Base-by-base conservation (phyloP, 768 basidiomycete species). In the Xerocomellus intermedius region DNA sequence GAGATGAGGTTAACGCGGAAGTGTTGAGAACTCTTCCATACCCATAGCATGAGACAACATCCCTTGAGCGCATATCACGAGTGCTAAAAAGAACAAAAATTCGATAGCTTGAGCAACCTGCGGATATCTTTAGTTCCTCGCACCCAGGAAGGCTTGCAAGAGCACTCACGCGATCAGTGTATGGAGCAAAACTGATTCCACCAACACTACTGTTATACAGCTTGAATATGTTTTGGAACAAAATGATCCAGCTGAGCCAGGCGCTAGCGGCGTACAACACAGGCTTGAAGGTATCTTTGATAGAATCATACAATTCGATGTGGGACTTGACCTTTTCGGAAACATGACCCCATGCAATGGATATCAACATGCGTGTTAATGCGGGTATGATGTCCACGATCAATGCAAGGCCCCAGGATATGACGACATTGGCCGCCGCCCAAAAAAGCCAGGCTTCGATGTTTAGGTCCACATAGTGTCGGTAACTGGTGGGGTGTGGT, bases 381-480 rank as follows among this genome's bases (percentile, higher is more conserved):
- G 78, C 73, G 12, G 89, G 89, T 48, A 89, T 69, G 50, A 91
- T 69, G 66, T 91, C 86, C 61, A 90, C 74, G 55, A 86, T 72
- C 72, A 89, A 74, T 19, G 86, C 90, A 33, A 92, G 82, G 57
- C 78, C 86, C 89, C 89, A 92, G 3, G 89, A 90, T 48, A 90
- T 78, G 54, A 88, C 73, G 48, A 91, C 73, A 67, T 92, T 91
- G 37, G 86, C 80, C 5, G 89, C 90, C 8, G 82, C 83, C 88
- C 89, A 92, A 69, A 88, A 89, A 3, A 91, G 74, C 89, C 89
- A 92, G 4, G 87, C 85, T 66, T 86, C 76, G 42, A 87, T 68
- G 66, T 86, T 91, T 57, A 84, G 79, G 50, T 79, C 79, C 57
- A 89, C 78, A 57, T 79, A 87, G 28, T 74, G 76, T 16, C 87